These are phyloP conservation scores for Biscogniauxia sp. DNA, from an alignment of 2,329 filamentous ascomycete species.

Conservation along the genomic window DNA sequence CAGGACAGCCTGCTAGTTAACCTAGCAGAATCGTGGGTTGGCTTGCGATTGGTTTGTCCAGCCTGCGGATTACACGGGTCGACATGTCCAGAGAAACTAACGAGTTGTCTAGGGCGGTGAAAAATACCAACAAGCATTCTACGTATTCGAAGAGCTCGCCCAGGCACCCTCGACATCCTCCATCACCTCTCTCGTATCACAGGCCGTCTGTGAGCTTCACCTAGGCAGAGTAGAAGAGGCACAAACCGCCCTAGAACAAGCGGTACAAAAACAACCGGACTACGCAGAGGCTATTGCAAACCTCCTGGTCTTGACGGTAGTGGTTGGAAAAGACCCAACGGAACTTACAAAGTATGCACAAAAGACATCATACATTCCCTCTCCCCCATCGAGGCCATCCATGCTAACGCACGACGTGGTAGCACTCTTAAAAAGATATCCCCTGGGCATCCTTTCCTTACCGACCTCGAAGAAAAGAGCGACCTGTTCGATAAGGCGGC, in stretches of 20 bases:
- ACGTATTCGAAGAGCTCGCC: constrained; percentile 95
- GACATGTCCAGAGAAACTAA: not conserved
- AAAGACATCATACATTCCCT: constrained; percentile 18
- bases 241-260: constrained; percentile 79
- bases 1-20: constrained; percentile 94
- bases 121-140: constrained; percentile 94
- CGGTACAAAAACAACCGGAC: constrained; percentile 68
- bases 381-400: not conserved
- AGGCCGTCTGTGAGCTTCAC: constrained; percentile 89
- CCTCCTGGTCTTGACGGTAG: constrained; percentile 71
- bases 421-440: constrained; percentile 58
- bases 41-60: constrained; percentile 70
- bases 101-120: constrained; percentile 72
- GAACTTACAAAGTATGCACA: constrained; percentile 60
- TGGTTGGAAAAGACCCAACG: constrained; percentile 68
- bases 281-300: constrained; percentile 80
- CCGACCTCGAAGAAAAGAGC: constrained; percentile 80
- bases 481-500: constrained; percentile 83
- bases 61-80: not conserved
- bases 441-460: constrained; percentile 67
- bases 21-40: constrained; percentile 92
- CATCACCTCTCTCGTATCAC: constrained; percentile 72
- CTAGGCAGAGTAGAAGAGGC: constrained; percentile 86
- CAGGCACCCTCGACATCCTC: constrained; percentile 80
- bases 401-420: constrained; percentile 3